Evolutionary conservation across 2,329 filamentous ascomycete species (phyloP).

Genomic region (Xylaria sp.): DNA sequence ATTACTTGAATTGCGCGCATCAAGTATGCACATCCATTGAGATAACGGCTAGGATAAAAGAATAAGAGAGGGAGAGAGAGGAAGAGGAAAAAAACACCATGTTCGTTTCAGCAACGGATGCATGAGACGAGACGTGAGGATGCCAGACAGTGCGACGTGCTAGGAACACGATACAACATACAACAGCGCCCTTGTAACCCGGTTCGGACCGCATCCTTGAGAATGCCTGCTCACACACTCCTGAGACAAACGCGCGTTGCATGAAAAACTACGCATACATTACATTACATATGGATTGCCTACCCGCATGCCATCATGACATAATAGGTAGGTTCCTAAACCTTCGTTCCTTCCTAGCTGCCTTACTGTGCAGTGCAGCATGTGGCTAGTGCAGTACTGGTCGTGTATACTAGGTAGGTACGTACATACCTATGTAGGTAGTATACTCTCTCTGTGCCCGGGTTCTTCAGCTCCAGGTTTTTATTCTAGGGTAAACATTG

Average conservation of each 20-base stretch:
- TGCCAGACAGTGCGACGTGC: not conserved
- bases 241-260: conserved; percentile 22
- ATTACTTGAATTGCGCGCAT: conserved; percentile 19
- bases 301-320: conserved; percentile 18
- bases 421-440: too few relatives aligned
- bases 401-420: too few relatives aligned
- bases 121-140: not conserved
- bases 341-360: too few relatives aligned
- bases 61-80: too few relatives aligned
- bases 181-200: not conserved
- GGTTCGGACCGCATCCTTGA: conserved; percentile 27
- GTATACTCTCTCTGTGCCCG: not conserved
- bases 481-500: not conserved
- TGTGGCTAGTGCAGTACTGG: too few relatives aligned
- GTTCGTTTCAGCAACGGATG: too few relatives aligned
- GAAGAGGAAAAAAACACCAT: too few relatives aligned
- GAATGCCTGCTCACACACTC: conserved; percentile 26
- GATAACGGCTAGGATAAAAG: too few relatives aligned
- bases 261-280: not conserved
- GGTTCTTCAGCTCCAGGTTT: not conserved
- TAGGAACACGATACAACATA: too few relatives aligned
- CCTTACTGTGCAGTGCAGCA: too few relatives aligned
- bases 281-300: conserved; percentile 22
- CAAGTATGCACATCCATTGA: not conserved
- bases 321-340: conserved; percentile 2